phyloP scores from a whole-genome alignment of 345 rosid genomes.

The Brassica cretica region DNA sequence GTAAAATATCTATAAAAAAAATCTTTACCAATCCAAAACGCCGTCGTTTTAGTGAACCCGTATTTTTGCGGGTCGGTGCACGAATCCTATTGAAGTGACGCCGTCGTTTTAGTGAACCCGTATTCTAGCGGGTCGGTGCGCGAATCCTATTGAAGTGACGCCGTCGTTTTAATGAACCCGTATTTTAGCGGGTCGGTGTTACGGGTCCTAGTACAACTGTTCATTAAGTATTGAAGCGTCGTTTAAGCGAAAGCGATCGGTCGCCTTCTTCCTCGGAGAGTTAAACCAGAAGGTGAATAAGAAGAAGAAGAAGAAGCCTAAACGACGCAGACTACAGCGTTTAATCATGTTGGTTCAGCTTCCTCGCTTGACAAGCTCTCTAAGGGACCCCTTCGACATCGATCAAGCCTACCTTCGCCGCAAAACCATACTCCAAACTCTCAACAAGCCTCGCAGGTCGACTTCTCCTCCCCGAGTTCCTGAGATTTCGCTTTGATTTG shows the following conservation, averaged over 20 bases:
- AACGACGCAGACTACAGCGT: conserved; percentile 14
- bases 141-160: background rate
- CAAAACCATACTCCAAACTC: conserved; percentile 59
- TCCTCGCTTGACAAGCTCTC: conserved; percentile 84
- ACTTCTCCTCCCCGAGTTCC: background rate
- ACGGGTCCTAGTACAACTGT: conserved; percentile 16
- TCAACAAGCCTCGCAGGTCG: conserved; percentile 57
- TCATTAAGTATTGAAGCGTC: conserved; percentile 1
- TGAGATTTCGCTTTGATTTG: background rate
- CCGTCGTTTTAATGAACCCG: too few relatives aligned
- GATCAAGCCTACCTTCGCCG: conserved; percentile 90
- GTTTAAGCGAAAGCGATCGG: conserved; percentile 17
- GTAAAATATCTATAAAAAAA: background rate
- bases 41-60: too few relatives aligned
- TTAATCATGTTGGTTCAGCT: conserved; percentile 63
- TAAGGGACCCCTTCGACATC: conserved; percentile 79
- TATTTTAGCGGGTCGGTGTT: conserved; percentile 11
- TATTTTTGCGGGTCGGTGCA: too few relatives aligned
- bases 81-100: too few relatives aligned
- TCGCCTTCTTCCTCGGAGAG: conserved; percentile 17
- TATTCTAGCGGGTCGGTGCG: too few relatives aligned
- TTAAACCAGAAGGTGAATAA: background rate
- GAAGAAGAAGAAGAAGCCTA: conserved; percentile 22
- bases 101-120: too few relatives aligned
- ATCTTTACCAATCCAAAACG: too few relatives aligned